Evolutionary conservation across 768 basidiomycete species (phyloP).

Genomic region (Gyrodon lividus): DNA sequence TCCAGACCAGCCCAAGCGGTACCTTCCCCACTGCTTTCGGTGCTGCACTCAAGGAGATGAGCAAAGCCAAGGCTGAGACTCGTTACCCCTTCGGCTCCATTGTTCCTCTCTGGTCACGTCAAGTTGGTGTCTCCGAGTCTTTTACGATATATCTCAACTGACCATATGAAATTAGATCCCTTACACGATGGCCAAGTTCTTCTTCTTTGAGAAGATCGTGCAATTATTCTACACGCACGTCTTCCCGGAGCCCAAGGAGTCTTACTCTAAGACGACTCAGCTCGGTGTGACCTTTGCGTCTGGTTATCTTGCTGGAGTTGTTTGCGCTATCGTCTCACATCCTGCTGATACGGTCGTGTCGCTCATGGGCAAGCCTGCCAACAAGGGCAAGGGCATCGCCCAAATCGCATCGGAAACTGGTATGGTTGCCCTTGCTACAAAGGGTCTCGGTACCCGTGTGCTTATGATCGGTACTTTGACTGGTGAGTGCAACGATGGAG

Average conservation of each 20-base stretch:
- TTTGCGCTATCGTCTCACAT: conserved; percentile 95
- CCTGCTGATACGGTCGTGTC: conserved; percentile 94
- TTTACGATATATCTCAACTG: neutral
- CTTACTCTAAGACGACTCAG: conserved; percentile 79
- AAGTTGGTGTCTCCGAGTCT: conserved; percentile 43
- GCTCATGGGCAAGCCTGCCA: conserved; percentile 84
- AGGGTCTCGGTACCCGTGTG: conserved; percentile 86
- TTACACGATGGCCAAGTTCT: conserved; percentile 99
- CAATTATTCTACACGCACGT: conserved; percentile 86
- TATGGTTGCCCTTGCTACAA: conserved; percentile 61
- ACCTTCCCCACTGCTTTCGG: conserved; percentile 78
- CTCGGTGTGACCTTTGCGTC: conserved; percentile 88
- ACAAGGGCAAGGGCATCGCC: conserved; percentile 79
- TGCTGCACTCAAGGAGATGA: conserved; percentile 72
- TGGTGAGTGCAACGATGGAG: conserved; percentile 26
- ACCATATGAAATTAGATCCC: conserved; percentile 60
- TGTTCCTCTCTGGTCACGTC: conserved; percentile 86
- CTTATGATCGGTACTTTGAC: conserved; percentile 74
- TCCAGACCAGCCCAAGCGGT: conserved; percentile 73
- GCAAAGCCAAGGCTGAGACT: conserved; percentile 61
- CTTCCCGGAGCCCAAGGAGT: conserved; percentile 75
- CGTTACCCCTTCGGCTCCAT: conserved; percentile 85
- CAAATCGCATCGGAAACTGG: conserved; percentile 73
- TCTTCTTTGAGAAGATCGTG: conserved; percentile 90
- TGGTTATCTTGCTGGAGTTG: conserved; percentile 93